Percentiles rank a stretch among this genome's conserved stretches.
Conservation (phyloP, 306 rosid genomes). For the Cicer arietinum region DNA sequence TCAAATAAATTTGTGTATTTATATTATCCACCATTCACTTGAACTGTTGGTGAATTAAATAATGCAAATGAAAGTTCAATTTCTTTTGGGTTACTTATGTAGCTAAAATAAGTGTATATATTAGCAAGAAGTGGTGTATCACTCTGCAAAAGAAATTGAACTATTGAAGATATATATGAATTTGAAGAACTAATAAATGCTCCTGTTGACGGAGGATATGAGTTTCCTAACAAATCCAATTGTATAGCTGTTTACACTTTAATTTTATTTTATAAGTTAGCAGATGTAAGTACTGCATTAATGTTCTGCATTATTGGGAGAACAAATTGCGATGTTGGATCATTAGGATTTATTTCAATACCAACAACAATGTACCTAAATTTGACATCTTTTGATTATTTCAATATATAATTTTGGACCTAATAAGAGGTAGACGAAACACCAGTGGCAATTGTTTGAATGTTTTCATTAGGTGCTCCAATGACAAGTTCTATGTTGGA, state of each 20-base stretch:
- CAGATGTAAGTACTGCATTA: conserved; percentile 36
- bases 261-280: conserved; percentile 46
- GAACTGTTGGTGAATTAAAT: not conserved
- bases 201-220: conserved; percentile 57
- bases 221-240: conserved; percentile 32
- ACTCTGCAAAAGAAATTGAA: conserved; percentile 46
- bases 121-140: conserved; percentile 67
- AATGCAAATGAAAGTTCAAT: not conserved
- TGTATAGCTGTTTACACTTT: conserved; percentile 63
- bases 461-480: too few species aligned
- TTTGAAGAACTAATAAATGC: conserved; percentile 38
- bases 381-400: not conserved
- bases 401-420: not conserved
- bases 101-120: conserved; percentile 58
- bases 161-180: conserved; percentile 48
- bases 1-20: conserved; percentile 56
- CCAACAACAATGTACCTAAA: conserved; percentile 15
- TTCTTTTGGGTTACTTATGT: not conserved
- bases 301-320: conserved; percentile 50
- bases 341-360: conserved; percentile 18
- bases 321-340: conserved; percentile 18
- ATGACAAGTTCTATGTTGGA: too few species aligned
- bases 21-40: not conserved
- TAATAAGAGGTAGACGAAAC: not conserved
- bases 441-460: not conserved